Conservation (phyloP, 305 asterid species). For the Fraxinus sp. region DNA sequence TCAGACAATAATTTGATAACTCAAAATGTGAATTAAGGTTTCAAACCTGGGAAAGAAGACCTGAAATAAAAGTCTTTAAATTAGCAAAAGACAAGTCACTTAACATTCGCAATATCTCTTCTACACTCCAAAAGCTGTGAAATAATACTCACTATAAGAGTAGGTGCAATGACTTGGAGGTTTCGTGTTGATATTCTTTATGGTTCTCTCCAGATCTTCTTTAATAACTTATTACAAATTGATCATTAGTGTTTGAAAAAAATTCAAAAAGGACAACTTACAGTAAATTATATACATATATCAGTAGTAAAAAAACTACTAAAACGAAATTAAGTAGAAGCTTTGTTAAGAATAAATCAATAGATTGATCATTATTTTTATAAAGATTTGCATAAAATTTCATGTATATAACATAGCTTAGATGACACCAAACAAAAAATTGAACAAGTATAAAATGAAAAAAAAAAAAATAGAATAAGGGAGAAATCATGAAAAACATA, state of each 20-base stretch:
- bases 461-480: too few relatives aligned
- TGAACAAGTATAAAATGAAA: not conserved
- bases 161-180: conserved; percentile 82
- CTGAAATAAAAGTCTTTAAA: conserved; percentile 68
- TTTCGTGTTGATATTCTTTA: conserved; percentile 87
- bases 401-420: not conserved
- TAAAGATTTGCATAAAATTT: too few relatives aligned
- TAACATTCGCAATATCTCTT: conserved; percentile 64
- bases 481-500: too few relatives aligned
- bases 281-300: too few relatives aligned
- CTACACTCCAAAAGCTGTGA: conserved; percentile 81
- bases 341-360: not conserved
- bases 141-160: conserved; percentile 76
- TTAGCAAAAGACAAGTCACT: conserved; percentile 63
- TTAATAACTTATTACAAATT: conserved; percentile 62
- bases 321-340: conserved; percentile 1
- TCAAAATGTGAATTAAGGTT: not conserved
- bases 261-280: conserved; percentile 1
- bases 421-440: not conserved
- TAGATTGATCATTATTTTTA: not conserved
- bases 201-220: conserved; percentile 80
- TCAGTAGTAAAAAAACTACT: not conserved
- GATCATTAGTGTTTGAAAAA: conserved; percentile 29
- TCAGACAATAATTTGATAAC: not conserved
- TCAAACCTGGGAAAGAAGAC: conserved; percentile 82